phyloP scores from a whole-genome alignment of 768 basidiomycete genomes.

The Inosperma sp. region DNA sequence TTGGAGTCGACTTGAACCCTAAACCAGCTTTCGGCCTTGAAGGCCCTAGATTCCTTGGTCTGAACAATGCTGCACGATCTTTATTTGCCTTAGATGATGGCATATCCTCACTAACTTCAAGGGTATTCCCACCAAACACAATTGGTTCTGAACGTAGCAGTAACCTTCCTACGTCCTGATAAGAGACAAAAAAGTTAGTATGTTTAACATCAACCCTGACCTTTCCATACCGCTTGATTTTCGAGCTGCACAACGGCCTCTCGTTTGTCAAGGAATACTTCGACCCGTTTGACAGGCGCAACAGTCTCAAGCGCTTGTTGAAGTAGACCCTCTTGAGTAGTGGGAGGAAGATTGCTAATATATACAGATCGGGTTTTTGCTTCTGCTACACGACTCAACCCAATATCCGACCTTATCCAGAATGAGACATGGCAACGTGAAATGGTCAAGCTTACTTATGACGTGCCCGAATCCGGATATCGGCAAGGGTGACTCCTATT shows the following conservation, averaged over 20 bases:
- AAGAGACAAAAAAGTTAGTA: not conserved
- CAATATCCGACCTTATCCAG: slow-evolving; percentile 46
- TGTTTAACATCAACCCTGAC: not conserved
- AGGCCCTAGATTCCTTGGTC: slow-evolving; percentile 55
- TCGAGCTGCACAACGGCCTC: slow-evolving; percentile 66
- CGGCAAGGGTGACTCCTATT: slow-evolving; percentile 83
- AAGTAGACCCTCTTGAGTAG: slow-evolving; percentile 83
- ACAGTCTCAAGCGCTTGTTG: slow-evolving; percentile 87
- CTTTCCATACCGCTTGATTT: slow-evolving; percentile 49
- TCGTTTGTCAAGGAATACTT: slow-evolving; percentile 58
- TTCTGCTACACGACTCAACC: slow-evolving; percentile 53
- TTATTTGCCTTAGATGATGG: slow-evolving; percentile 31
- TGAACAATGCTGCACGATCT: slow-evolving; percentile 43
- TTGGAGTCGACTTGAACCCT: slow-evolving; percentile 48
- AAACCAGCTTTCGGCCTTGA: slow-evolving; percentile 71
- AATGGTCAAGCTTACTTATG: slow-evolving; percentile 40
- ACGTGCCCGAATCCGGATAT: slow-evolving; percentile 57
- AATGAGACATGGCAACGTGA: not conserved
- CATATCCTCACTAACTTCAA: slow-evolving; percentile 59
- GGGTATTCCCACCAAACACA: slow-evolving; percentile 54
- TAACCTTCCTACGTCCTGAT: slow-evolving; percentile 81
- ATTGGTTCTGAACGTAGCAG: slow-evolving; percentile 70
- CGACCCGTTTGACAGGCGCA: slow-evolving; percentile 63
- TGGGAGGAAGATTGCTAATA: slow-evolving; percentile 66
- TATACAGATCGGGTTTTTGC: slow-evolving; percentile 68